Conservation (phyloP, 495 filamentous ascomycete species). For the Trichodelitschia bisporula region DNA sequence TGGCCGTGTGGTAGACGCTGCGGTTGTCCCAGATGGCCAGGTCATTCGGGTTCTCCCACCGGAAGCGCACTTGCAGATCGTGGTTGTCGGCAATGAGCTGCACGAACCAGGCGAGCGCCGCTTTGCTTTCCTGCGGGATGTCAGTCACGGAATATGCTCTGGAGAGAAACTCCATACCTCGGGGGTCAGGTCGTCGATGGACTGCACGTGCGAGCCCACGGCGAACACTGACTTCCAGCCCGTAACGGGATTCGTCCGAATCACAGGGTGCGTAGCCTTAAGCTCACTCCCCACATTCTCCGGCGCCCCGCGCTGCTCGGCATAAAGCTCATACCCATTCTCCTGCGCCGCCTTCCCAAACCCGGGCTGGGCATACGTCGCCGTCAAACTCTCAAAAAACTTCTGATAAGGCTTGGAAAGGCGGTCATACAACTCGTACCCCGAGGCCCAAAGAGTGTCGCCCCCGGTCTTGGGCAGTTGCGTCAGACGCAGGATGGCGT, state of each 20-base stretch:
- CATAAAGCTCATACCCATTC: conserved; percentile 30
- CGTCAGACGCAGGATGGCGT: conserved; percentile 16
- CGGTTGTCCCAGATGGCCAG: conserved; percentile 62
- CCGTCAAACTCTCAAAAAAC: conserved; percentile 45
- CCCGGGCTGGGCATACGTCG: conserved; percentile 33
- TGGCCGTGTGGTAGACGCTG: conserved; percentile 43
- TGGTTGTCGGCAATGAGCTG: conserved; percentile 48
- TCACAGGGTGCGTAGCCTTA: conserved; percentile 39
- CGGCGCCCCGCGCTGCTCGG: conserved; percentile 28
- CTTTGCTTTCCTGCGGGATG: conserved; percentile 35
- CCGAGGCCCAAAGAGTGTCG: conserved; percentile 48
- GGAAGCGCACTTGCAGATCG: conserved; percentile 48
- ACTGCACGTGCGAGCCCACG: conserved; percentile 32
- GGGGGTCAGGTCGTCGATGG: conserved; percentile 41
- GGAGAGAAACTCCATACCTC: too few species aligned
- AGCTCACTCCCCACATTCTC: conserved; percentile 41
- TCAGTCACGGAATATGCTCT: too few species aligned
- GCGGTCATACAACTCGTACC: conserved; percentile 59
- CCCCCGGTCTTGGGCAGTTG: conserved; percentile 46
- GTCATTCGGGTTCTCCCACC: conserved; percentile 21
- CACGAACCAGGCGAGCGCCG: conserved; percentile 38
- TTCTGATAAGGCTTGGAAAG: conserved; percentile 35
- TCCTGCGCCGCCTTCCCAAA: conserved; percentile 32
- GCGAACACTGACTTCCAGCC: conserved; percentile 56
- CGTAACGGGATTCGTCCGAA: conserved; percentile 60